phyloP scores from a whole-genome alignment of 2,329 filamentous ascomycete species.

The Boeremia exigua region DNA sequence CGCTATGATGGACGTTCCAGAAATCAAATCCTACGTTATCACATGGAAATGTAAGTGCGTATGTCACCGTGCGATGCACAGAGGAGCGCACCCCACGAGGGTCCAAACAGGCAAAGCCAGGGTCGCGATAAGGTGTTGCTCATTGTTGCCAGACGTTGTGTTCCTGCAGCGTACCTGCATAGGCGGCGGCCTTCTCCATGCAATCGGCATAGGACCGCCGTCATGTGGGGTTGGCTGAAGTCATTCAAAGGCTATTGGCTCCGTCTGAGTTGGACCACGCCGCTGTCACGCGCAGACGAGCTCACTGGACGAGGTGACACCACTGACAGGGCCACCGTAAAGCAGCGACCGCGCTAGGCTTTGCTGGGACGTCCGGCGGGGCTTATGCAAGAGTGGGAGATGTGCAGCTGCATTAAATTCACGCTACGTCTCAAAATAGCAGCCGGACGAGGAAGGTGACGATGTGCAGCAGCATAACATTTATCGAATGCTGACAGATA shows the following conservation, averaged over 20 bases:
- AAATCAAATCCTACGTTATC: constrained; percentile 26
- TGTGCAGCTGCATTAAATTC: constrained; percentile 43
- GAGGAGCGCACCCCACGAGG: constrained; percentile 14
- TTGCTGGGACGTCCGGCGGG: constrained; percentile 29
- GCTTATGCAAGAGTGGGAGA: constrained; percentile 36
- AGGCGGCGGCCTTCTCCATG: constrained; percentile 36
- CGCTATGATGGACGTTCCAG: constrained; percentile 43
- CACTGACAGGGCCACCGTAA: constrained; percentile 24
- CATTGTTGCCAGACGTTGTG: constrained; percentile 29
- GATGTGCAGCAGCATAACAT: constrained; percentile 30
- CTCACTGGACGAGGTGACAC: constrained; percentile 28
- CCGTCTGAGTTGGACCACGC: constrained; percentile 32
- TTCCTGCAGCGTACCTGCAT: constrained; percentile 53
- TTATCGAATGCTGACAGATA: constrained; percentile 45
- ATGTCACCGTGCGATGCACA: constrained; percentile 10
- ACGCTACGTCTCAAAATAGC: constrained; percentile 44
- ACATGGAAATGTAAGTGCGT: constrained; percentile 13
- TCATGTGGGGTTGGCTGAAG: constrained; percentile 39
- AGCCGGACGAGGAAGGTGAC: constrained; percentile 26
- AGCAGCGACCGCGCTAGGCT: constrained; percentile 36
- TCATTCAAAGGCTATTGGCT: constrained; percentile 33
- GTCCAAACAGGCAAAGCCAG: constrained; percentile 3
- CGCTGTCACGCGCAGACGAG: constrained; percentile 39
- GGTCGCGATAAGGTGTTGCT: constrained; percentile 28
- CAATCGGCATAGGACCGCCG: constrained; percentile 29